Base-by-base conservation (phyloP, 2,329 filamentous ascomycete species). In the Penicillium sp. region DNA sequence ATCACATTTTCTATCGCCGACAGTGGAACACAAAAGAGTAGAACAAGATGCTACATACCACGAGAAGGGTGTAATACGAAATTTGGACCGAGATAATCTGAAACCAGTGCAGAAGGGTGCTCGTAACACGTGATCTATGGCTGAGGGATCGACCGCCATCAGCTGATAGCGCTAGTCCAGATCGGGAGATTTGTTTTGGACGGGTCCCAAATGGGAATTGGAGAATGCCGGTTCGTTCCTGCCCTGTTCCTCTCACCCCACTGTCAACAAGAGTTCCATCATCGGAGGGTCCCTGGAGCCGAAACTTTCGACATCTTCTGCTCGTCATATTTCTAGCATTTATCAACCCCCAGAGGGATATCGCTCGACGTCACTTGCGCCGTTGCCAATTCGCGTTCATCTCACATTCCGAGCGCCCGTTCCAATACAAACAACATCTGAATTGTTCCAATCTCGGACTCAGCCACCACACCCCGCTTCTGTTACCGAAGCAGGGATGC, bases 101-200 rank as follows among this genome's bases (percentile, higher is more conserved):
- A 19, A n/a, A n/a, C 35, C 14, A 33, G 31, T 39, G 35, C n/a
- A 3, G n/a, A 39, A 9, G 35, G 35, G 35, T 19, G 35, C 6
- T 14, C 4, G 13, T 23, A 21, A 13, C 59, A 62, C 59, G 61
- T 62, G 61, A 60, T 19, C 8, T 25, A 29, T 59, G 56, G 49
- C 19, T 39, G 14, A 29, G 25, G 51, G 66, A 69, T 71, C 65
- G 65, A 58, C 59, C 58, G n/a, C 14, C 8, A 31, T 52, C 50
- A 52, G 37, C 50, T 44, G 50, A 68, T 57, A 13, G 58, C 47
- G 51, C 64, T 29, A 65, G 69, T 51, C 73, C 71, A n/a, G 47
- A 72, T 74, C 54, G 62, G 70, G 74, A 76, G 71, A 75, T 75
- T 75, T 76, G 73, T 76, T 75, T 72, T 70, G 55, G 55, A 61